Evolutionary conservation across 352 stramenopile species (phyloP).

Genomic region (Phytophthora nicotianae): DNA sequence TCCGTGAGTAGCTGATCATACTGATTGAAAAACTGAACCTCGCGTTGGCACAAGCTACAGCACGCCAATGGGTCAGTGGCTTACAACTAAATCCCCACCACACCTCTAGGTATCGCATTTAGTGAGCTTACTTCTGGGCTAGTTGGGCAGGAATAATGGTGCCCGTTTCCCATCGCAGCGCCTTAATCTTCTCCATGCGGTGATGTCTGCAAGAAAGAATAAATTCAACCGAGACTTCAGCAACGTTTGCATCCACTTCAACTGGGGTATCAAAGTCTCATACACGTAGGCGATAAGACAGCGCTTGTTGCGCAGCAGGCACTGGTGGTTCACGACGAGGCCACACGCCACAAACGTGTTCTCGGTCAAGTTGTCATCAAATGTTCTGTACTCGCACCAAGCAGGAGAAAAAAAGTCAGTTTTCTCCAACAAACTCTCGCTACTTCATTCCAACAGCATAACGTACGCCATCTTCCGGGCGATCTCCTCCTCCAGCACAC

Average conservation of each 20-base stretch:
- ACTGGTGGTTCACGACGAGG: conserved; percentile 90
- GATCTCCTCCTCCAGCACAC: conserved; percentile 72
- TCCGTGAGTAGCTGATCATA: conserved; percentile 92
- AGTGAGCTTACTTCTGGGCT: conserved; percentile 57
- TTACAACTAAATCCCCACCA: not conserved
- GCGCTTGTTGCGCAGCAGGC: conserved; percentile 90
- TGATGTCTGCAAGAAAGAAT: conserved; percentile 37
- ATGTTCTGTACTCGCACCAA: conserved; percentile 44
- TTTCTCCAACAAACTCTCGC: not conserved
- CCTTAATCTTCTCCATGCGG: conserved; percentile 89
- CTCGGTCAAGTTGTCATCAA: conserved; percentile 60
- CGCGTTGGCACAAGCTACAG: conserved; percentile 74
- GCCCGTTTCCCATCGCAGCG: conserved; percentile 90
- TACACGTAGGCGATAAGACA: conserved; percentile 89
- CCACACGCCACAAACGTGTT: conserved; percentile 73
- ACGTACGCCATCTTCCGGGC: conserved; percentile 70
- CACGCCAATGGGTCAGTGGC: not conserved
- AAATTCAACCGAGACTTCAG: not conserved
- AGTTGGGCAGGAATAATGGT: conserved; percentile 84
- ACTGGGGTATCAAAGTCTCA: conserved; percentile 2
- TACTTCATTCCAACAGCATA: not conserved
- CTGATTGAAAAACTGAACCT: conserved; percentile 91
- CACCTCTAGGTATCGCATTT: not conserved
- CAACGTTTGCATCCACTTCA: not conserved
- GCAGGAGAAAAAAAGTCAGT: conserved; percentile 3